These are phyloP conservation scores for Auricularia sp. DNA, from an alignment of 768 basidiomycete species.

Conservation along the genomic window DNA sequence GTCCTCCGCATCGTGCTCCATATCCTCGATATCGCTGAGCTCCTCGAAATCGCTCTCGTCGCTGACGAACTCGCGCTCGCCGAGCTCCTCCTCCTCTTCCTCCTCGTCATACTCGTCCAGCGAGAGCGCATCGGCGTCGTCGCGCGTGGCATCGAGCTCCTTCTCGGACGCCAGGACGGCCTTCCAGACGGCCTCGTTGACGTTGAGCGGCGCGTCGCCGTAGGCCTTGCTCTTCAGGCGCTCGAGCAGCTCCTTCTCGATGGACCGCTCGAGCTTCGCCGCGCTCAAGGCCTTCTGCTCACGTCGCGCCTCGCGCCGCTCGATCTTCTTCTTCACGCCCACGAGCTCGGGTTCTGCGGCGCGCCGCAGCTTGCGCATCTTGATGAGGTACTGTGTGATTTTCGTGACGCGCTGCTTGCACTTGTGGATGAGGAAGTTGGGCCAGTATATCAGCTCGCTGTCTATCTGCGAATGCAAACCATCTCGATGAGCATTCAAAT, in stretches of 20 bases:
- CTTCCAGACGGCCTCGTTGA: conserved; percentile 95
- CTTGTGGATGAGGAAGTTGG: conserved; percentile 93
- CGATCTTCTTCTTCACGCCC: conserved; percentile 94
- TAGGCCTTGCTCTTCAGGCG: conserved; percentile 95
- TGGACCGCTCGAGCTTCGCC: conserved; percentile 87
- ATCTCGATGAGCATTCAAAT: background rate
- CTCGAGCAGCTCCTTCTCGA: conserved; percentile 92
- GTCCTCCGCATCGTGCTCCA: conserved; percentile 23
- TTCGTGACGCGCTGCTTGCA: conserved; percentile 99
- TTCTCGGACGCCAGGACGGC: conserved; percentile 77
- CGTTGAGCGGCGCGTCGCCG: conserved; percentile 93
- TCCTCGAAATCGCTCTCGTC: conserved; percentile 55
- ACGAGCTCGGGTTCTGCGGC: conserved; percentile 88
- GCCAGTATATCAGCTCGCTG: conserved; percentile 93
- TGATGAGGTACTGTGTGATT: conserved; percentile 97
- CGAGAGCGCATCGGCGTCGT: conserved; percentile 47
- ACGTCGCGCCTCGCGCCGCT: conserved; percentile 80
- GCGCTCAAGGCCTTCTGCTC: conserved; percentile 95
- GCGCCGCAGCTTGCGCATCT: conserved; percentile 86
- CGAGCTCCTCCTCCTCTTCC: conserved; percentile 47
- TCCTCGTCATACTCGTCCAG: conserved; percentile 43
- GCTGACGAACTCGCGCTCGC: conserved; percentile 62
- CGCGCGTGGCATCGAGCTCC: conserved; percentile 39
- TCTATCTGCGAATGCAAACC: conserved; percentile 59
- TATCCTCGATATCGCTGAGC: conserved; percentile 33